Evolutionary conservation across 1,284 basidiomycete genomes (phyloP), one percentile per base, ranked within the genome.

Genomic region (Ganoderma multipileum): DNA sequence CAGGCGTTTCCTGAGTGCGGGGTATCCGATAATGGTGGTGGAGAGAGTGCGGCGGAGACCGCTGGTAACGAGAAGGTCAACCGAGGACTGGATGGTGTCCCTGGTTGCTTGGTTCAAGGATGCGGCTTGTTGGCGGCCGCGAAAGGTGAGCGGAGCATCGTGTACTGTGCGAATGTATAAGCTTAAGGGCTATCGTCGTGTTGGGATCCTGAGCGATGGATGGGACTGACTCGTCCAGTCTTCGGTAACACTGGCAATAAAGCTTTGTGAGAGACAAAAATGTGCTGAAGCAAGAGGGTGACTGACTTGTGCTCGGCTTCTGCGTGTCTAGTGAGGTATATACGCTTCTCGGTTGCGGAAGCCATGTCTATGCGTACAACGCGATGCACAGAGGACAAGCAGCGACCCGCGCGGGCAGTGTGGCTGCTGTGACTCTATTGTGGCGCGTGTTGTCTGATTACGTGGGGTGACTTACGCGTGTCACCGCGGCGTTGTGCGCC

Each of bases 271-370:
- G 23, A 52, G 47, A 28, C n/a, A 66, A 39, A 18, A 57, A 26
- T 23, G 18, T 18, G 38, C 3, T 11, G 28, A 14, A 26, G 3
- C 18, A 54, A 33, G 41, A 36, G n/a, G 33, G 18, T 20, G 33
- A 41, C n/a, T 36, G 28, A 79, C 78, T 79, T 79, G 72, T 79
- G 78, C 61, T 78, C 78, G 4, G 78, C 78, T 67, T 79, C 75
- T 0, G 78, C 77, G 66, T 79, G 78, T 33, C 78, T 73, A 26
- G 77, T 78, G 55, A 79, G 72, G 68, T 73, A 79, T 62, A 79
- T 77, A 54, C 74, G 75, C 65, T 79, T 79, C 63, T 76, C 69
- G 1, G 78, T 77, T 12, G 77, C 76, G 41, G 75, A 75, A 38
- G 64, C 63, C 77, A 77, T 78, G 28, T 55, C 26, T 63, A 11